These are phyloP conservation scores for Bretziella fagacearum DNA, from an alignment of 2,329 filamentous ascomycete genomes.

Conservation along the genomic window DNA sequence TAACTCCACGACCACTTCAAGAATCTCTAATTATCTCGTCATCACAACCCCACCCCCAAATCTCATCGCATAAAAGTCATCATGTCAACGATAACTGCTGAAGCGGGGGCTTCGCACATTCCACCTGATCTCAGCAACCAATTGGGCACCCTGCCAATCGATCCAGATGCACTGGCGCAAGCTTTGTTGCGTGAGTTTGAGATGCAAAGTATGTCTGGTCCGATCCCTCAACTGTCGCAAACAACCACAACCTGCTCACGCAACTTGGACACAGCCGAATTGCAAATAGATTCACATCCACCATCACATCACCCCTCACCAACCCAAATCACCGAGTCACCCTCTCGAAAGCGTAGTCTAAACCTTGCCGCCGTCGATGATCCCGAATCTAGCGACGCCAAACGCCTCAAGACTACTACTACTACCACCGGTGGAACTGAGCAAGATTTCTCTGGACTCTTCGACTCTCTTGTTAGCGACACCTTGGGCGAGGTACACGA, in stretches of 20 bases:
- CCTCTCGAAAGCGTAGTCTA: conserved; percentile 10
- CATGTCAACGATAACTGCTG: conserved; percentile 12
- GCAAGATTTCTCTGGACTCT: conserved; percentile 9
- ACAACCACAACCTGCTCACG: neutral
- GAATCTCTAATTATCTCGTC: neutral
- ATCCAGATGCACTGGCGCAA: conserved; percentile 14
- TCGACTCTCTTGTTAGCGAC: conserved; percentile 23
- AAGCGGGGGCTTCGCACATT: conserved; percentile 10
- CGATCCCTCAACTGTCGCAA: neutral
- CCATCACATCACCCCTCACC: neutral
- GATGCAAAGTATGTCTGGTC: conserved; percentile 10
- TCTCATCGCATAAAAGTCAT: neutral
- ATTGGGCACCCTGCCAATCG: conserved; percentile 8
- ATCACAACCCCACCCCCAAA: neutral
- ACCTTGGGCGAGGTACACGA: conserved; percentile 26
- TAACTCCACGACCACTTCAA: neutral
- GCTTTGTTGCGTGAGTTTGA: conserved; percentile 14
- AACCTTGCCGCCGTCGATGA: conserved; percentile 1
- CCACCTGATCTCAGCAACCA: conserved; percentile 5
- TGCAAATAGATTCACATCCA: neutral
- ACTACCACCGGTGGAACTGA: too few species aligned
- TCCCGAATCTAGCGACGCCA: conserved; percentile 5
- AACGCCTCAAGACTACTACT: conserved; percentile 14
- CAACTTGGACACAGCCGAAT: neutral
- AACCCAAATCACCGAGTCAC: conserved; percentile 3